These are phyloP conservation scores for Meira miltonrushii DNA, from an alignment of 1,284 basidiomycete genomes.

Conservation along the genomic window DNA sequence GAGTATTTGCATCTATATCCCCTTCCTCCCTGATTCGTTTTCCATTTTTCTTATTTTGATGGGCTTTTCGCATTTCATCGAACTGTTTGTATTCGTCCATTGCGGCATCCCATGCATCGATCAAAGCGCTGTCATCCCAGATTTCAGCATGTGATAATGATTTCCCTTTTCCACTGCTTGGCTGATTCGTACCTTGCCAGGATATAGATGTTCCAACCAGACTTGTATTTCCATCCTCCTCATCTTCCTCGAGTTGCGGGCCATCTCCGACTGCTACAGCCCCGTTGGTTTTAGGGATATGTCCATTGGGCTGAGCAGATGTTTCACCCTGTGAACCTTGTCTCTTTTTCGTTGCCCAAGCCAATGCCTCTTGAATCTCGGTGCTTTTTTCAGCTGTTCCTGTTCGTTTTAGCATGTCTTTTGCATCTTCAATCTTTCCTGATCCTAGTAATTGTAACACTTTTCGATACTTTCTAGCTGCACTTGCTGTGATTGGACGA, in stretches of 20 bases:
- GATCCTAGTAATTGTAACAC: not conserved
- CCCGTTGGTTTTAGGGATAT: not conserved
- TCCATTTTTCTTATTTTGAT: not conserved
- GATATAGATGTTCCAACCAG: not conserved
- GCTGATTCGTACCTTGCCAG: conserved; percentile 2
- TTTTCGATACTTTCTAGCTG: not conserved
- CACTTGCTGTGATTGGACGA: not conserved
- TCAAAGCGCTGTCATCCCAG: conserved; percentile 16
- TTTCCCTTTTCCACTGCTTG: not conserved
- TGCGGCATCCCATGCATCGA: conserved; percentile 13
- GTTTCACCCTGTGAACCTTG: not conserved
- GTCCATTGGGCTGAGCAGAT: not conserved
- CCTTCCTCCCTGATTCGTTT: not conserved
- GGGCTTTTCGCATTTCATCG: not conserved
- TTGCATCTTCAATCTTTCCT: conserved; percentile 1
- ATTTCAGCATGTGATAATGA: conserved; percentile 12
- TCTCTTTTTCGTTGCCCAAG: not conserved
- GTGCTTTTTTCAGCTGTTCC: not conserved
- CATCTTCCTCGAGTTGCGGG: not conserved
- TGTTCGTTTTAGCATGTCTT: not conserved
- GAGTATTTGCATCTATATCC: not conserved
- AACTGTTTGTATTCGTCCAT: conserved; percentile 14
- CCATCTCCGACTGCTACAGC: not conserved
- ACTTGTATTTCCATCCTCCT: not conserved
- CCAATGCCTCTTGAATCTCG: not conserved